Conservation (phyloP, 1,284 basidiomycete species). For the Ceratobasidium sp. region DNA sequence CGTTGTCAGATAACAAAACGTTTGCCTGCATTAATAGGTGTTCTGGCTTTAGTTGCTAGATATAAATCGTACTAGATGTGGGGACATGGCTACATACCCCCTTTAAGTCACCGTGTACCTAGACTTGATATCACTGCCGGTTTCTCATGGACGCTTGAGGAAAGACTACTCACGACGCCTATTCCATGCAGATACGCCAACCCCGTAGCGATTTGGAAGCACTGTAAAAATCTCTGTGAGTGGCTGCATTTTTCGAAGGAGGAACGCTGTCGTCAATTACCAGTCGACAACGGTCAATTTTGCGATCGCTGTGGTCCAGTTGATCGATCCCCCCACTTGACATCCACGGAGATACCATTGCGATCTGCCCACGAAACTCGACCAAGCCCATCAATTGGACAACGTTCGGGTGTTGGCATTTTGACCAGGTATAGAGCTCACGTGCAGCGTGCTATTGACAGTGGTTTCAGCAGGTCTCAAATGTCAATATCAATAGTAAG, state of each 20-base stretch:
- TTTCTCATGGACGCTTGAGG: background rate
- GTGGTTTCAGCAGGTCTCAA: background rate
- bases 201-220: constrained; percentile 4
- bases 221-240: background rate
- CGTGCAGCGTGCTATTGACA: background rate
- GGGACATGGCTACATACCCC: background rate
- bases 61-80: background rate
- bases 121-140: background rate
- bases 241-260: no score
- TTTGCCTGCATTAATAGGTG: background rate
- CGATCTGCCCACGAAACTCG: no score
- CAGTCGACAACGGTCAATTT: background rate
- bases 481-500: background rate
- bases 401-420: constrained; percentile 10
- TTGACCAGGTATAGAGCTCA: constrained; percentile 24
- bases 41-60: background rate
- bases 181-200: background rate
- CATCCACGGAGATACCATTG: no score
- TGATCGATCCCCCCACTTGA: background rate
- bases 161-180: background rate
- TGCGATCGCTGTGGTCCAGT: background rate
- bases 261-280: background rate
- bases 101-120: background rate
- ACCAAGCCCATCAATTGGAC: background rate
- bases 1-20: background rate